Base-by-base conservation (phyloP, 2,329 filamentous ascomycete species). In the Helminthosporium solani region DNA sequence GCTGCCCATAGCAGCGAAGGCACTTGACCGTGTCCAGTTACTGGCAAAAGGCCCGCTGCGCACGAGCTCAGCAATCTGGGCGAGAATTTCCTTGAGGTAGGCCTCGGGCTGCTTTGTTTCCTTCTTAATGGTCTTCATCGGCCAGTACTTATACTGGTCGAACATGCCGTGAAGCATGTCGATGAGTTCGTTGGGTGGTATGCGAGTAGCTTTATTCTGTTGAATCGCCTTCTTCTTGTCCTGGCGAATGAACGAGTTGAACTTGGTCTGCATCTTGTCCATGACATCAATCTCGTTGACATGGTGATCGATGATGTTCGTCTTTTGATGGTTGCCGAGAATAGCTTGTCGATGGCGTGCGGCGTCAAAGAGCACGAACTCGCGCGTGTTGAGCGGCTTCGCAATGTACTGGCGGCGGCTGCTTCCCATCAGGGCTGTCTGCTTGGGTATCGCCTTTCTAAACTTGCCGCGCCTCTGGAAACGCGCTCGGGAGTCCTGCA, bases 91-190 rank as follows among this genome's bases (percentile, higher is more conserved):
- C 44, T 92, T 90, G 51, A 99, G 81, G 69, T 91, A 97, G n/a
- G 87, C 85, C 67, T 97, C 94, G 1, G 94, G 94, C 72, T 99
- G 94, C 49, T 85, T 82, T 31, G 95, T 81, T 50, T 80, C 76
- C 40, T 83, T 78, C 53, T 90, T 89, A 57, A 99, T 81, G 4
- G 87, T 83, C 64, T 89, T 91, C 78, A 97, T 88, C n/a, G 87
- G 85, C 91, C 92, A 99, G 72, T 94, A 97, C 60, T 86, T 84
- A 77, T 87, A 95, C 61, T 87, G 77, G 46, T 85, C 82, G 82
- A 96, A 99, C 66, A 85, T 87, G 39, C 80, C 75, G 75, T 92
- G 90, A 50, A 99, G 84, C 54, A 83, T 80, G 73, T 96, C 91
- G 72, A 95, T 75, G 52, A 99, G 83, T 62, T 94, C 87, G 76